These are phyloP conservation scores for Aspergillus conjunctus DNA, from an alignment of 495 filamentous ascomycete genomes.

Conservation along the genomic window DNA sequence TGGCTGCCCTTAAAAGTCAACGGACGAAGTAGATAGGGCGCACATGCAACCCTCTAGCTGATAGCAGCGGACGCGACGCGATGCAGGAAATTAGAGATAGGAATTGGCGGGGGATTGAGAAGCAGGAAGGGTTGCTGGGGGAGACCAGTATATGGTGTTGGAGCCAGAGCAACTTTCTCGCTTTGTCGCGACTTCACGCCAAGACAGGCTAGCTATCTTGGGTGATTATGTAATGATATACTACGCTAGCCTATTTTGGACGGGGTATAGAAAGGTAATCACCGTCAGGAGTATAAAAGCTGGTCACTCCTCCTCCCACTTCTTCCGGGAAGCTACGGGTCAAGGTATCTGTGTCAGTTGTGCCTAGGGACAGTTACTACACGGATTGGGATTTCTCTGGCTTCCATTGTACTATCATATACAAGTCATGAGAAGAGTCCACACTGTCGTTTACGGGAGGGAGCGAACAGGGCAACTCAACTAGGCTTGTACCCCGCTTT, in stretches of 20 bases:
- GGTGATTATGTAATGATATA: constrained; percentile 12
- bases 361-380: no score
- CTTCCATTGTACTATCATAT: no score
- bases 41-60: constrained; percentile 17
- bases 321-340: no score
- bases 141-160: constrained; percentile 14
- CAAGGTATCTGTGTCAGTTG: no score
- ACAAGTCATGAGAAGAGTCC: no score
- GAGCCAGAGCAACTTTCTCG: constrained; percentile 17
- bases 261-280: neutral
- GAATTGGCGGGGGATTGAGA: constrained; percentile 1
- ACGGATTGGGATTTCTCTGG: no score
- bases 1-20: constrained; percentile 24
- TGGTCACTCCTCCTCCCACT: no score
- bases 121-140: constrained; percentile 7
- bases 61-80: neutral
- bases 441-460: no score
- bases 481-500: no score
- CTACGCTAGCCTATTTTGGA: neutral
- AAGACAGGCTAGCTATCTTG: constrained; percentile 13
- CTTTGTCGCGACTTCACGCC: constrained; percentile 23
- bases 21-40: constrained; percentile 15
- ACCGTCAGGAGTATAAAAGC: no score
- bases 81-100: constrained; percentile 3
- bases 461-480: no score